phyloP scores from a whole-genome alignment of 1,139 yeast genomes.

The Ogataea hybrid region DNA sequence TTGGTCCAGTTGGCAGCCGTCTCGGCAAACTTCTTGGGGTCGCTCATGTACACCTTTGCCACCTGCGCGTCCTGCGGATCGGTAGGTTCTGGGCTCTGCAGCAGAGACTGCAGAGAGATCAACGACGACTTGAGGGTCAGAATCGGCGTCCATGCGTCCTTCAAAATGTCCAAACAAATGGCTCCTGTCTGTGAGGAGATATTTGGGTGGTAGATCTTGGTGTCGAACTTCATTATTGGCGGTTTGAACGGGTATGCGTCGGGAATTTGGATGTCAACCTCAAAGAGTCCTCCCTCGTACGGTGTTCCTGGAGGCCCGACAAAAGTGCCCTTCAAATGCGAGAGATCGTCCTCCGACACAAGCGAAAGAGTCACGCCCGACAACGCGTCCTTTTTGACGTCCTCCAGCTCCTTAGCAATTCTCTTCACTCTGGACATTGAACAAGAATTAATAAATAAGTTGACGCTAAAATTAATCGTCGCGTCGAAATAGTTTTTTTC shows the following conservation, averaged over 20 bases:
- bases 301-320: constrained; percentile 97
- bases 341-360: constrained; percentile 75
- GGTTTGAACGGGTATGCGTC: constrained; percentile 90
- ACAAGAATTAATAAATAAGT: constrained; percentile 1
- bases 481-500: not conserved
- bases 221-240: constrained; percentile 88
- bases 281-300: constrained; percentile 83
- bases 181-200: constrained; percentile 99
- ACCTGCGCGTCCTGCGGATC: constrained; percentile 99
- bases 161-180: constrained; percentile 82
- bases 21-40: constrained; percentile 68
- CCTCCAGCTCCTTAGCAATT: constrained; percentile 85
- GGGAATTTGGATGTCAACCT: constrained; percentile 86
- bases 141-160: constrained; percentile 98
- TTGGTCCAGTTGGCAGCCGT: constrained; percentile 91
- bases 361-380: constrained; percentile 72
- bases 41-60: constrained; percentile 77
- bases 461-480: constrained; percentile 9
- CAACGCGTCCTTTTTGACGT: constrained; percentile 75
- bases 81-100: constrained; percentile 93
- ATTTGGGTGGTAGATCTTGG: constrained; percentile 93
- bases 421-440: constrained; percentile 82
- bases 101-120: constrained; percentile 85
- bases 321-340: constrained; percentile 83
- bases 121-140: constrained; percentile 85